These are phyloP conservation scores for Rubroshorea leprosula DNA, from an alignment of 345 rosid genomes.

Conservation along the genomic window DNA sequence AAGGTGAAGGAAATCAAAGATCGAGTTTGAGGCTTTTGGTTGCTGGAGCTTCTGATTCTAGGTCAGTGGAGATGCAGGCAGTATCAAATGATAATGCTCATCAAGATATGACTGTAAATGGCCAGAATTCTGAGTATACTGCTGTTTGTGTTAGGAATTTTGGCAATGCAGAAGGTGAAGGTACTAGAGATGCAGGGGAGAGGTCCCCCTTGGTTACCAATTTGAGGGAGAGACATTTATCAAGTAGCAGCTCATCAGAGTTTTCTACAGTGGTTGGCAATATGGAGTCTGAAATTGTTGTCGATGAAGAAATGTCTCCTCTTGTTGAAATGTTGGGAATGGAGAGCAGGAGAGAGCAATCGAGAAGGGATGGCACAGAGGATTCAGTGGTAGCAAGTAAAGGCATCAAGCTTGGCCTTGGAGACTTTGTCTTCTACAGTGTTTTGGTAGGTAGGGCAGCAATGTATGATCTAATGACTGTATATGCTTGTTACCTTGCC, in stretches of 20 bases:
- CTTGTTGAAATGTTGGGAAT: constrained; percentile 53
- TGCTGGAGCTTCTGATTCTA: constrained; percentile 55
- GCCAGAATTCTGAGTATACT: constrained; percentile 24
- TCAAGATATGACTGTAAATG: constrained; percentile 26
- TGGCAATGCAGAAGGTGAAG: constrained; percentile 30
- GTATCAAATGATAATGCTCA: constrained; percentile 28
- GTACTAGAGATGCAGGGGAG: constrained; percentile 38
- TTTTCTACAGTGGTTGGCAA: constrained; percentile 38
- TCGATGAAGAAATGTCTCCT: constrained; percentile 78
- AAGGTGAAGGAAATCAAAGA: constrained; percentile 31
- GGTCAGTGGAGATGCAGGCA: constrained; percentile 76
- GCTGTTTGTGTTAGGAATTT: constrained; percentile 22
- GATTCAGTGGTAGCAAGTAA: constrained; percentile 18
- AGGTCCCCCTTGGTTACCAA: constrained; percentile 38
- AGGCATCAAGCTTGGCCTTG: constrained; percentile 93
- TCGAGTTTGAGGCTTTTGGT: constrained; percentile 55
- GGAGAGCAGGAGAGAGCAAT: constrained; percentile 35
- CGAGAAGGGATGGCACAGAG: constrained; percentile 28
- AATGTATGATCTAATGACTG: constrained; percentile 97
- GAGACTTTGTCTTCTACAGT: constrained; percentile 95
- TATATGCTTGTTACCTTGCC: constrained; percentile 92
- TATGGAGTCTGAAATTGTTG: constrained; percentile 34
- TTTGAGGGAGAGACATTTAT: constrained; percentile 33
- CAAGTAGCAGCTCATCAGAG: constrained; percentile 46
- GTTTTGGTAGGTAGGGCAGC: constrained; percentile 99